Evolutionary conservation across 805 yeast species (phyloP), one percentile per base, ranked within the genome.

Genomic region (Soucietia sequanensis): DNA sequence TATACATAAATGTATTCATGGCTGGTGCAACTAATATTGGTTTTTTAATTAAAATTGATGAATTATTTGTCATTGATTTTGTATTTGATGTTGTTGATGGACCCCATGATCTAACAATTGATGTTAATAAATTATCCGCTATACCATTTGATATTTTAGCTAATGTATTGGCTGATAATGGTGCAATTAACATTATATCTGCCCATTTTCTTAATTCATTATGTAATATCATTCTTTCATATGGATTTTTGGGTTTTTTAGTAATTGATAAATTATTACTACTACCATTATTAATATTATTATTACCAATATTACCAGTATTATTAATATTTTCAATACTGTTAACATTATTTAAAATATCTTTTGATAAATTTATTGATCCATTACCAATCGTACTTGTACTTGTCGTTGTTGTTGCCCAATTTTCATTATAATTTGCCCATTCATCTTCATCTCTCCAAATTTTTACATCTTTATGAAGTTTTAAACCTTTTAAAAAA

Each of bases 401-500:
- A 3, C 52, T 39, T 4, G 57, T 43, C 12, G 56, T 45, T 18
- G 53, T 48, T 0, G 50, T 39, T 12, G 38, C 39, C 24, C 48
- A 42, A 27, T 46, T 39, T 33, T 61, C 68, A 32, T 52, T 53
- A 33, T 54, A 64, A 37, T 66, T 65, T 11, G 64, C 73, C 99
- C 99, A 91, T 62, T 91, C 98, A 56, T 93, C 99, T 39, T 76
- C 75, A 54, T 93, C 97, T 52, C 90, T 75, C 98, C 98, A 91
- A 12, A 90, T 78, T 41, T 81, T 81, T 16, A 89, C 87, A 48
- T 81, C 81, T 12, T 82, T 72, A 15, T 85, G 58, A 53, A 77
- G 60, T 48, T 78, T 60, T 33, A 83, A 58, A 40, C 95, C 91
- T 54, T 62, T 60, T 30, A 69, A 48, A 34, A 68, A 68, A 43